phyloP scores from a whole-genome alignment of 1,139 yeast species.

The Yarrowia galli region DNA sequence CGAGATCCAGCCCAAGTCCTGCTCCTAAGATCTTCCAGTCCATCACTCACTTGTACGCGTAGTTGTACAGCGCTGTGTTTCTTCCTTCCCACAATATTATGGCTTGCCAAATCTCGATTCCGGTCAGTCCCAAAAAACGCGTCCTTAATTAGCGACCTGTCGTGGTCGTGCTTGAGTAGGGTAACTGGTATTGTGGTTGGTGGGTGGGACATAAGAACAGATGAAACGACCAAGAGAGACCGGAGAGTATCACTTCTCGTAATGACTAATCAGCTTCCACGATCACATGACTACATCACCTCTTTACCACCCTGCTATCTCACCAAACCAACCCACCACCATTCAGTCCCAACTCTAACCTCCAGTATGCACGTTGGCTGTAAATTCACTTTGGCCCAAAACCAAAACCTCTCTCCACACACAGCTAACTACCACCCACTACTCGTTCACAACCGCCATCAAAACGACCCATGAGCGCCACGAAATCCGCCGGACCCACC shows the following conservation, averaged over 20 bases:
- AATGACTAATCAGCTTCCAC: too few relatives aligned
- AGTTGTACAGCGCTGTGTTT: too few relatives aligned
- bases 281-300: too few relatives aligned
- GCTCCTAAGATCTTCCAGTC: too few relatives aligned
- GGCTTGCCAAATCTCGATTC: background rate
- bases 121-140: slow-evolving; percentile 11
- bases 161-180: slow-evolving; percentile 17
- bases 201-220: too few relatives aligned
- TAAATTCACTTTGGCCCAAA: background rate
- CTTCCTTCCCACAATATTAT: background rate
- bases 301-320: too few relatives aligned
- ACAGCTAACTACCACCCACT: slow-evolving; percentile 5
- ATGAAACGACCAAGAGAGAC: background rate
- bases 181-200: background rate
- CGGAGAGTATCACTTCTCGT: too few relatives aligned
- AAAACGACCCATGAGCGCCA: slow-evolving; percentile 10
- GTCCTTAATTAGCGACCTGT: slow-evolving; percentile 22
- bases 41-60: too few relatives aligned
- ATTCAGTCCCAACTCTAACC: slow-evolving; percentile 11
- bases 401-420: background rate
- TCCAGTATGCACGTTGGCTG: slow-evolving; percentile 24
- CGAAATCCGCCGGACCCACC: slow-evolving; percentile 35
- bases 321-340: too few relatives aligned
- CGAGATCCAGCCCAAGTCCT: too few relatives aligned
- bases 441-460: background rate